phyloP scores from a whole-genome alignment of 345 rosid genomes.

The Arabidopsis arenosa region DNA sequence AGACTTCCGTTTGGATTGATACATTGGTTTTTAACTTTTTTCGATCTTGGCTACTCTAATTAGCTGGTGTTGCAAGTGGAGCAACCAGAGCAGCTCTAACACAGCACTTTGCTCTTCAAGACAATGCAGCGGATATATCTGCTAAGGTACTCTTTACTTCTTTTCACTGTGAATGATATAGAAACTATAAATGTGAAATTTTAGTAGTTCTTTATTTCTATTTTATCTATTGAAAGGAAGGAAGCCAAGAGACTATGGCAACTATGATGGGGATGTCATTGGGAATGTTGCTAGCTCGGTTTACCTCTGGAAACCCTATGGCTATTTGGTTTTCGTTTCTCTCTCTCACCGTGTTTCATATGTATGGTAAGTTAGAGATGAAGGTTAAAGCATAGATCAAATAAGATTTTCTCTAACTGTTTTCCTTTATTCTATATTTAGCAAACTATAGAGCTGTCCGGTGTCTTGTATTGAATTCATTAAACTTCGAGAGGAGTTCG shows the following conservation, averaged over 20 bases:
- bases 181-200: neutral
- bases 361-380: conserved; percentile 74
- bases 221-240: conserved; percentile 60
- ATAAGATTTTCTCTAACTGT: conserved; percentile 2
- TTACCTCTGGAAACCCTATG: conserved; percentile 72
- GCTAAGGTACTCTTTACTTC: conserved; percentile 65
- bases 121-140: conserved; percentile 93
- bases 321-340: conserved; percentile 86
- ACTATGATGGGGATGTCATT: conserved; percentile 94
- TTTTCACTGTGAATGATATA: conserved; percentile 23
- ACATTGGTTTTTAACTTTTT: neutral
- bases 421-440: conserved; percentile 33
- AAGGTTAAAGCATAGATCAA: neutral
- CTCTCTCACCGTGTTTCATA: conserved; percentile 80
- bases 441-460: conserved; percentile 95
- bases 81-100: conserved; percentile 98
- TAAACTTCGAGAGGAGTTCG: conserved; percentile 78
- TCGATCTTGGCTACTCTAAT: conserved; percentile 10
- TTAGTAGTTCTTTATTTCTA: neutral
- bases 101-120: conserved; percentile 95
- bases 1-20: neutral
- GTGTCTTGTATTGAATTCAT: conserved; percentile 78
- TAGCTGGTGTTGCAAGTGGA: conserved; percentile 99
- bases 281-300: conserved; percentile 89
- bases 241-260: conserved; percentile 95